phyloP scores from a whole-genome alignment of 352 stramenopile genomes.

The Globisporangium sylvaticum region DNA sequence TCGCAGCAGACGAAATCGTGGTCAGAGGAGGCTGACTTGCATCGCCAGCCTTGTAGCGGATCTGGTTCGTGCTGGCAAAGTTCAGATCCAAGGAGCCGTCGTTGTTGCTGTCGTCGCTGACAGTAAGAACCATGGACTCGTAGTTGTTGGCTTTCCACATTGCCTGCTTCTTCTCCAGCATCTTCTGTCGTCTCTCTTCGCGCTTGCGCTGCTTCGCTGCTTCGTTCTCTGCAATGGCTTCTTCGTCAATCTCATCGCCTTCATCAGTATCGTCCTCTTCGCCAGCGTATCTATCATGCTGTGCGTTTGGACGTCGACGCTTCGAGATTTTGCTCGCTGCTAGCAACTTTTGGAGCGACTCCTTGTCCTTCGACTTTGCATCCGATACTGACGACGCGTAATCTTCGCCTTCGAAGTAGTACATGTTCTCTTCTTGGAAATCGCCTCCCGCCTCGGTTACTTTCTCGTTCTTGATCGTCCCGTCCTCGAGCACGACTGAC shows the following conservation, averaged over 20 bases:
- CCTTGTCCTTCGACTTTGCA: conserved; percentile 34
- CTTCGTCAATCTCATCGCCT: conserved; percentile 25
- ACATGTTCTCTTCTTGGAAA: conserved; percentile 76
- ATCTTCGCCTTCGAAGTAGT: conserved; percentile 81
- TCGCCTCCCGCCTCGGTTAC: conserved; percentile 52
- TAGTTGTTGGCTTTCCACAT: conserved; percentile 66
- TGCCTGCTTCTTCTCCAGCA: conserved; percentile 44
- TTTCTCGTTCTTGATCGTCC: conserved; percentile 41
- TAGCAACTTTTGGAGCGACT: conserved; percentile 38
- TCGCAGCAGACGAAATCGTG: conserved; percentile 16
- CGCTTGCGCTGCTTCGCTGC: conserved; percentile 34
- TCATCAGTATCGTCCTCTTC: conserved; percentile 36
- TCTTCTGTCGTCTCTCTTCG: conserved; percentile 38
- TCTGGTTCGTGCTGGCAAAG: conserved; percentile 14
- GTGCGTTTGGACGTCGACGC: conserved; percentile 22
- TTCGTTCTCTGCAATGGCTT: conserved; percentile 28
- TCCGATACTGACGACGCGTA: conserved; percentile 38
- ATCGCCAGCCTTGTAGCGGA: conserved; percentile 57
- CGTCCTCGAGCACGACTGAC: conserved; percentile 9
- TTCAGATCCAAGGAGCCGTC: conserved; percentile 9
- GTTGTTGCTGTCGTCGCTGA: conserved; percentile 1
- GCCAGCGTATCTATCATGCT: conserved; percentile 23
- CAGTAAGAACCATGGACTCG: conserved; percentile 36
- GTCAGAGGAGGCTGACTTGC: conserved; percentile 38
- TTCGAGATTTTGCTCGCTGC: conserved; percentile 20